Conservation (phyloP, 345 rosid genomes). For the Populus davidiana region DNA sequence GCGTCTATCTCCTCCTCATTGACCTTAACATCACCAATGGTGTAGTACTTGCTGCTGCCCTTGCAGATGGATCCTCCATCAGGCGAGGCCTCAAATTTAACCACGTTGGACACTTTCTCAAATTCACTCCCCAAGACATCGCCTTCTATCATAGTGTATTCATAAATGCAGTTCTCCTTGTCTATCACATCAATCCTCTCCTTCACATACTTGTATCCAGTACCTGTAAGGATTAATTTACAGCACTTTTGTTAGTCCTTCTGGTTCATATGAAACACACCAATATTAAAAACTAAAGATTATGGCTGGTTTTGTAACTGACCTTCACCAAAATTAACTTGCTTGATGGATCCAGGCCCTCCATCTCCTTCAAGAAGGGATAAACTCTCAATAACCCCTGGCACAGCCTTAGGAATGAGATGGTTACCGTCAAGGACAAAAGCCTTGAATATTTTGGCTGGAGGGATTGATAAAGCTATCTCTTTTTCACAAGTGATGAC, state of each 20-base stretch:
- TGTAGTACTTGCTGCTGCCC: constrained; percentile 30
- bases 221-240: constrained; percentile 15
- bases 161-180: constrained; percentile 32
- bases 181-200: constrained; percentile 43
- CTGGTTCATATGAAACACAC: not conserved
- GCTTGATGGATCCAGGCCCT: constrained; percentile 47
- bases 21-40: constrained; percentile 8
- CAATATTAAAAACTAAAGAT: not conserved
- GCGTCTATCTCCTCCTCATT: constrained; percentile 21
- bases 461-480: constrained; percentile 19
- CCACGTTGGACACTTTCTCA: constrained; percentile 31
- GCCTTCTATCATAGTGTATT: constrained; percentile 37
- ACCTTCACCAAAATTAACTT: constrained; percentile 11
- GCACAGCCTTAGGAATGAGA: constrained; percentile 38
- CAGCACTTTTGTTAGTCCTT: not conserved
- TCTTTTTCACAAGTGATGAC: constrained; percentile 20
- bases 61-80: constrained; percentile 38
- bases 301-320: not conserved
- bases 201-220: constrained; percentile 29
- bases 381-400: constrained; percentile 25
- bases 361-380: constrained; percentile 40
- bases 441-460: constrained; percentile 33
- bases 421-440: constrained; percentile 20
- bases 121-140: constrained; percentile 23
- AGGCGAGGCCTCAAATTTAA: constrained; percentile 34